A percentile compares a stretch with the other conserved stretches of the same genome.
These are phyloP conservation scores for Daucus carota DNA, from an alignment of 129 eudicot species.

Conservation along the genomic window DH1_v3.0 NC_030389.2:43651501-43652000, in stretches of 20 bases:
- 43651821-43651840: constrained; percentile 45
- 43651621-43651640: constrained; percentile 19
- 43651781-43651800: not conserved
- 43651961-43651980: not conserved
- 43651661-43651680: constrained; percentile 62
- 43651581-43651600: constrained; percentile 18
- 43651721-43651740: constrained; percentile 46
- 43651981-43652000: not conserved
- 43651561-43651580: constrained; percentile 21
- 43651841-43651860: constrained; percentile 40
- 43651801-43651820: constrained; percentile 27
- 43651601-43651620: not conserved
- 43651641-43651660: constrained; percentile 55
- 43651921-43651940: constrained; percentile 34
- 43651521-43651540: constrained; percentile 81
- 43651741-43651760: not conserved
- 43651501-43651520: constrained; percentile 58
- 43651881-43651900: constrained; percentile 47
- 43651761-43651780: not conserved
- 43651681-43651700: constrained; percentile 33
- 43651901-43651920: constrained; percentile 39
- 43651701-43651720: constrained; percentile 63
- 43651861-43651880: constrained; percentile 49
- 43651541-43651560: constrained; percentile 38
- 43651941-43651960: constrained; percentile 27